Percentiles rank a stretch among this genome's conserved stretches.
phyloP scores from a whole-genome alignment of 768 basidiomycete genomes.

The Agaricus subrufescens region DNA sequence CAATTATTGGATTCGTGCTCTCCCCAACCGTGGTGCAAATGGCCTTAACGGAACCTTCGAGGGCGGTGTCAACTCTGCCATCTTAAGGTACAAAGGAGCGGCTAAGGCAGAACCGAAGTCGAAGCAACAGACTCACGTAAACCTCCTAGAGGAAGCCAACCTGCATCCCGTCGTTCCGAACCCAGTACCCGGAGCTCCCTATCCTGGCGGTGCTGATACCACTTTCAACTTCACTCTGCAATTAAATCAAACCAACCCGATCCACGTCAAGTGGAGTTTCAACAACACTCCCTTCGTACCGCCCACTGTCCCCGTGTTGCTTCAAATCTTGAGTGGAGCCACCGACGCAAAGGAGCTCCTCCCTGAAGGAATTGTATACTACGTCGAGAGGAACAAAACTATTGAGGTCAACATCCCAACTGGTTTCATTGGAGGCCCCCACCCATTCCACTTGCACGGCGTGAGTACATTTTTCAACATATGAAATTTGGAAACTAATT shows the following conservation, averaged over 20 bases:
- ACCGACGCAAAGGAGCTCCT: conserved; percentile 40
- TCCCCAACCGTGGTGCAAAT: conserved; percentile 17
- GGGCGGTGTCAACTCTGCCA: conserved; percentile 16
- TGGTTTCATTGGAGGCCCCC: conserved; percentile 34
- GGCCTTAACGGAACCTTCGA: conserved; percentile 12
- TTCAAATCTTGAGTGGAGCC: conserved; percentile 56
- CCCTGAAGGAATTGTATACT: conserved; percentile 42
- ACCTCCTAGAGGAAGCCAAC: neutral
- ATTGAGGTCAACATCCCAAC: conserved; percentile 26
- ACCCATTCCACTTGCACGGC: conserved; percentile 36
- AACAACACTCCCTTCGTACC: conserved; percentile 27
- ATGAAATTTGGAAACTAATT: neutral
- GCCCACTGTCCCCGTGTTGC: conserved; percentile 47
- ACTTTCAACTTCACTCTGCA: conserved; percentile 24
- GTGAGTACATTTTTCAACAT: conserved; percentile 15
- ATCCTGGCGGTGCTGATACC: conserved; percentile 34
- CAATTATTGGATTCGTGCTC: conserved; percentile 34
- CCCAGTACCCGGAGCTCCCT: conserved; percentile 25
- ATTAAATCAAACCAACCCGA: conserved; percentile 11
- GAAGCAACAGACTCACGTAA: neutral
- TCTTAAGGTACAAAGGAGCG: conserved; percentile 30
- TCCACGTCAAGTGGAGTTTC: conserved; percentile 15
- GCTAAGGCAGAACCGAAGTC: conserved; percentile 26
- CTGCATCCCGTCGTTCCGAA: neutral
- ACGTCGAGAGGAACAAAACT: conserved; percentile 39